Base-by-base conservation (phyloP, 2,329 filamentous ascomycete genomes). In the Penicillium concentricum region DNA sequence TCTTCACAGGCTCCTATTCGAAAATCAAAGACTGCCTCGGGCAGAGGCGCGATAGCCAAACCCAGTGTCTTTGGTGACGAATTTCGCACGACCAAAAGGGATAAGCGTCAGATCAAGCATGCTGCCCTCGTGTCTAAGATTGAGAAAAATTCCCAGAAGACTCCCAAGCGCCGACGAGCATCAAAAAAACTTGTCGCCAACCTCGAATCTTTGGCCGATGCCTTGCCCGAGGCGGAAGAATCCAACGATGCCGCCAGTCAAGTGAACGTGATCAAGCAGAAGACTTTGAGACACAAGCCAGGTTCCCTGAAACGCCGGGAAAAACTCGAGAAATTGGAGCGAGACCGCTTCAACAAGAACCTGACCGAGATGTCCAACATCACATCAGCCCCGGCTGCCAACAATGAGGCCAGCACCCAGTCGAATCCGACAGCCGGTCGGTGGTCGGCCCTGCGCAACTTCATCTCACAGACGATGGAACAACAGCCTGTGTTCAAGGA, bases 381-480 rank as follows among this genome's bases (percentile, higher is more conserved):
- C 28, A 57, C 56, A 43, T 42, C 53, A 39, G 59, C 67, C 16
- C 24, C 67, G 63, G 65, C 64, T 62, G 61, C 72, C 67, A 53
- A 68, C 26, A 58, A 58, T 46, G 61, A 61, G 41, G 26, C 62
- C 22, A 57, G 57, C 30, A 26, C 58, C 32, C 61, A 59, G 32
- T 24, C 68, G 18, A 63, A 64, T 28, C 64, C 75, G 1, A 85
- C 82, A 16, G 77, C 83, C 10, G 85, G 81, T 67, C 80, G 89
- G 54, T 97, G 91, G 89, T 89, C 89, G 30, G 91, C 91, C 16
- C 72, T 97, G 73, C 85, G 92, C 66, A 86, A 81, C 10, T 95
- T 93, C 70, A 95, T 97, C 50, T 88, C 90, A 2, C 83, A 87
- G 41, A 97, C 91, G 1, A 91, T 96, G 87, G 91, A 96, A 76